Conservation (phyloP, 495 filamentous ascomycete species). For the Penicillium daleae region DNA sequence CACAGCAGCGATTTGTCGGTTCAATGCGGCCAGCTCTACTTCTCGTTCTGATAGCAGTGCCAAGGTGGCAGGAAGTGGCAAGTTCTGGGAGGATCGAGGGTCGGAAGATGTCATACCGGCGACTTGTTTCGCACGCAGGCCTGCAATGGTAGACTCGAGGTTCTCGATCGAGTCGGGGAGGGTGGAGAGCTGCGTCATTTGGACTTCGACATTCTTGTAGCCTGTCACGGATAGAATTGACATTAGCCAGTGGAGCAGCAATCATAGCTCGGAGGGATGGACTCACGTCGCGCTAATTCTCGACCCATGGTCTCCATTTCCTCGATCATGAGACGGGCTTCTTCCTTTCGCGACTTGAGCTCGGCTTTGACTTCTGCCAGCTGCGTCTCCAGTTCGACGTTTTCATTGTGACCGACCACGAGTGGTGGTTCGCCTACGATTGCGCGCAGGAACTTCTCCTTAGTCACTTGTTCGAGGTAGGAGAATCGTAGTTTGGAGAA, state of each 20-base stretch:
- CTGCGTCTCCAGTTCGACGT: conserved; percentile 74
- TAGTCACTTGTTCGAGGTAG: conserved; percentile 79
- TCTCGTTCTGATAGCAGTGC: conserved; percentile 58
- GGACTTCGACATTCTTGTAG: conserved; percentile 66
- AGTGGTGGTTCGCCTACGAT: conserved; percentile 90
- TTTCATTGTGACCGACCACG: conserved; percentile 80
- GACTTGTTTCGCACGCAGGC: conserved; percentile 53
- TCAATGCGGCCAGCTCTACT: conserved; percentile 63
- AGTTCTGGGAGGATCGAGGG: conserved; percentile 43
- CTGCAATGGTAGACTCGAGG: conserved; percentile 61
- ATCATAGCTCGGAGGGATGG: not conserved
- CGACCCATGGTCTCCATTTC: conserved; percentile 71
- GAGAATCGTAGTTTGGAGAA: conserved; percentile 97
- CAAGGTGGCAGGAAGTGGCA: conserved; percentile 45
- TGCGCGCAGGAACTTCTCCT: conserved; percentile 91
- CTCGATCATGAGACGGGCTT: conserved; percentile 71
- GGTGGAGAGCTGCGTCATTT: conserved; percentile 58
- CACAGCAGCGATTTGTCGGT: conserved; percentile 68
- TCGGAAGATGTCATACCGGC: conserved; percentile 40
- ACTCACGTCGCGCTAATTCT: conserved; percentile 57
- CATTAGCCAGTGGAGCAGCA: not conserved
- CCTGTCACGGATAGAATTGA: conserved; percentile 32
- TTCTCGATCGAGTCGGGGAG: conserved; percentile 67
- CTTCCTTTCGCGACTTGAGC: conserved; percentile 76
- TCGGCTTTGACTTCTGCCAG: conserved; percentile 72